These are phyloP conservation scores for Plasmodium gallinaceum DNA, from an alignment of 169 alveolate genomes.

Conservation along the genomic window DNA sequence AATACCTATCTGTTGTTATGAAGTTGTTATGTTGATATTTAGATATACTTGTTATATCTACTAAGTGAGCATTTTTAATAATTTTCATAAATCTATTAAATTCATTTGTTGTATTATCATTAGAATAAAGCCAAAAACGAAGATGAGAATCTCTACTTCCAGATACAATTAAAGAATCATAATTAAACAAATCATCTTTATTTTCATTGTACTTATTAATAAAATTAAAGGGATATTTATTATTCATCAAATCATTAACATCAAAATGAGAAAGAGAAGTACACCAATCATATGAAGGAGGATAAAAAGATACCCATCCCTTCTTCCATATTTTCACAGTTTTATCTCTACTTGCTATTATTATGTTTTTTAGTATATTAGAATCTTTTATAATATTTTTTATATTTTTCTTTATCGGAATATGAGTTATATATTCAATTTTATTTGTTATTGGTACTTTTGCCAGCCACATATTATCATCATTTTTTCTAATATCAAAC, in stretches of 20 bases:
- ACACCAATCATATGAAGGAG: constrained; percentile 68
- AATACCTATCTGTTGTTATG: constrained; percentile 53
- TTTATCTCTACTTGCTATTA: constrained; percentile 62
- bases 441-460: constrained; percentile 61
- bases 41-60: constrained; percentile 46
- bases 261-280: constrained; percentile 39
- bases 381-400: constrained; percentile 36
- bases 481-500: constrained; percentile 63
- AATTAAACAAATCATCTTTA: constrained; percentile 13
- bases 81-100: constrained; percentile 60
- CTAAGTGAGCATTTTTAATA: constrained; percentile 53
- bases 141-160: constrained; percentile 73
- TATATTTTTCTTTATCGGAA: constrained; percentile 41
- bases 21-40: constrained; percentile 19
- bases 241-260: constrained; percentile 36
- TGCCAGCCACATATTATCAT: constrained; percentile 58
- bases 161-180: constrained; percentile 54
- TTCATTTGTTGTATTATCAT: constrained; percentile 40
- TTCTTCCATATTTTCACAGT: constrained; percentile 67
- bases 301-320: constrained; percentile 73
- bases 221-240: background rate
- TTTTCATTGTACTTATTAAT: background rate
- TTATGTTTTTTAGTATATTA: constrained; percentile 52
- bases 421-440: constrained; percentile 55
- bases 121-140: constrained; percentile 69